Evolutionary conservation across 2,329 filamentous ascomycete species (phyloP), one percentile per base, ranked within the genome.

Genomic region (Aspergillus fructus): DNA sequence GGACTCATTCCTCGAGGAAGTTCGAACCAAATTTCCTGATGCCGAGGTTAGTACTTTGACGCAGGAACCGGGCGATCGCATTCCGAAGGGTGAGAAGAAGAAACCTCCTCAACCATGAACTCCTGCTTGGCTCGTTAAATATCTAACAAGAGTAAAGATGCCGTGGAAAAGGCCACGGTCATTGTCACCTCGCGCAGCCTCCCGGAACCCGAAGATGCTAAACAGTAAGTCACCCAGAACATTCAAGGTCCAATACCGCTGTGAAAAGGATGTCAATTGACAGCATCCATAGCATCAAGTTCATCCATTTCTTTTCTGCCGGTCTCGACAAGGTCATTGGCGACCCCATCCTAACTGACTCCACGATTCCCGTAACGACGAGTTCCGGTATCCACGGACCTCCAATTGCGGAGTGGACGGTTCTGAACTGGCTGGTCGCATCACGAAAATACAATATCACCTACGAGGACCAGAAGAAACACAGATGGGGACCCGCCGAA

Each of bases 391-490:
- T 86, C 47, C 84, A 86, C 65, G 84, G 83, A 1, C 86, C 86
- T 0, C 84, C 86, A 56, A 89, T 89, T 49, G 79, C 85, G 0
- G 86, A 89, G 74, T 89, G 86, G 85, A 82, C 85, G 12, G 71
- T 88, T 27, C 78, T 88, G 79, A 87, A 86, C 64, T 80, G 82
- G 53, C 74, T 88, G 2, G 77, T 81, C n/a, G 76, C 81, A 23
- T 80, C 77, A n/a, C 83, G 85, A 59, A 74, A 79, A 24, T 85
- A 84, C 68, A 76, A 79, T 43, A 49, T 72, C 33, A 68, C 84
- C n/a, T 79, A 86, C 49, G 79, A 86, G 49, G 76, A 78, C 59
- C 86, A 89, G 70, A 83, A 83, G 60, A 68, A 79, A 61, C 82
- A 81, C 58, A 61, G 72, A 2, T 89, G 86, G 86, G 60, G 55